Evolutionary conservation across 1,284 basidiomycete genomes (phyloP).

Genomic region (Cutaneotrichosporon curvatum): DNA sequence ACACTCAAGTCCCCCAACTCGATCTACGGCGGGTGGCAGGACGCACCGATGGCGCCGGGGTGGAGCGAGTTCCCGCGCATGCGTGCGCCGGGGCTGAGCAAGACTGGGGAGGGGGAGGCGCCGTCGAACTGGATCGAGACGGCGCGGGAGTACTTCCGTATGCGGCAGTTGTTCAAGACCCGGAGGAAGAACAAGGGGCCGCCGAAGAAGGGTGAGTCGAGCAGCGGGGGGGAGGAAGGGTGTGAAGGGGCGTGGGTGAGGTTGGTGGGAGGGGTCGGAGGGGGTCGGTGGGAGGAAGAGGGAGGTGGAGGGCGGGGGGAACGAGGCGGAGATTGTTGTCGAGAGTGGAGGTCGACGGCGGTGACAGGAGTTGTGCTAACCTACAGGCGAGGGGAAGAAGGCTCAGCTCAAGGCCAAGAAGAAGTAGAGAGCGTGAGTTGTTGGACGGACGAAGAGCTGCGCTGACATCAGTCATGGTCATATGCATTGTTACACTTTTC

Average conservation of each 20-base stretch:
- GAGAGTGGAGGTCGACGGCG: not conserved
- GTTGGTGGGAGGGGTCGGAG: too few relatives aligned
- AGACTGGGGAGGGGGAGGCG: conserved; percentile 23
- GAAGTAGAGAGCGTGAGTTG: conserved; percentile 10
- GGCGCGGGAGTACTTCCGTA: too few relatives aligned
- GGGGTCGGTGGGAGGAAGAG: not conserved
- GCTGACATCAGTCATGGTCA: too few relatives aligned
- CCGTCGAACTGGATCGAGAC: too few relatives aligned
- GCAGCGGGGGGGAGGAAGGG: not conserved
- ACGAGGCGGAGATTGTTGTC: too few relatives aligned
- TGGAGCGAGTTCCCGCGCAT: too few relatives aligned
- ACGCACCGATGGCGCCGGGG: conserved; percentile 17
- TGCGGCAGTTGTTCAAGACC: too few relatives aligned
- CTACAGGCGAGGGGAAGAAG: conserved; percentile 12
- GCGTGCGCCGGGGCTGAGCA: too few relatives aligned
- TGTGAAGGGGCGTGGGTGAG: too few relatives aligned
- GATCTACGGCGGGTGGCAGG: conserved; percentile 30
- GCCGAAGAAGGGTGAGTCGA: conserved; percentile 42
- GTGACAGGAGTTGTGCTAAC: not conserved
- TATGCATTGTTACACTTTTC: too few relatives aligned
- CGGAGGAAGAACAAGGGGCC: conserved; percentile 13
- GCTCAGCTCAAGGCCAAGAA: conserved; percentile 13
- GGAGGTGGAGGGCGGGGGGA: not conserved
- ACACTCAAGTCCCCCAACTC: conserved; percentile 23
- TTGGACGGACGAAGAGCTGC: too few relatives aligned